Evolutionary conservation across 805 yeast genomes (phyloP).

Genomic region (Candida pseudofarinosa): DNA sequence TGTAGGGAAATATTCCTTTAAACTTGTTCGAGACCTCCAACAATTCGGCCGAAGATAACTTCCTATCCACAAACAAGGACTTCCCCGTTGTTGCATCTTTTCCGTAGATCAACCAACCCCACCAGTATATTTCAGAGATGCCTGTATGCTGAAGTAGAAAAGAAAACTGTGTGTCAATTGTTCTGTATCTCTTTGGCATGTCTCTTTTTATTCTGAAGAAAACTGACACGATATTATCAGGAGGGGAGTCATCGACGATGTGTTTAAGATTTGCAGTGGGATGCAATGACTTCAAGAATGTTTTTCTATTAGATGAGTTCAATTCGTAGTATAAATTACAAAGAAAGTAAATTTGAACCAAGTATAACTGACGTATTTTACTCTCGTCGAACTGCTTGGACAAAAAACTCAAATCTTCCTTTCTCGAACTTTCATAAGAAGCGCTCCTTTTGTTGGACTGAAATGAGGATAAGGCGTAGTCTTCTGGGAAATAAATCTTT

Average conservation of each 20-base stretch:
- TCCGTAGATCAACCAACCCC: constrained; percentile 38
- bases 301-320: constrained; percentile 17
- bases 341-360: constrained; percentile 29
- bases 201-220: constrained; percentile 25
- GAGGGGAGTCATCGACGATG: constrained; percentile 28
- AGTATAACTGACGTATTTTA: constrained; percentile 21
- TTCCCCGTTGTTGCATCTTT: constrained; percentile 29
- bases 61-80: constrained; percentile 22
- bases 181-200: constrained; percentile 16
- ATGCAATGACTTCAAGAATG: constrained; percentile 15
- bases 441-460: constrained; percentile 15
- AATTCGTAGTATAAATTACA: constrained; percentile 28
- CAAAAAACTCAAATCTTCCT: constrained; percentile 22
- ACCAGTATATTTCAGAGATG: constrained; percentile 32
- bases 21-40: constrained; percentile 13
- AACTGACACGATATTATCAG: constrained; percentile 18
- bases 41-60: constrained; percentile 19
- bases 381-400: constrained; percentile 22
- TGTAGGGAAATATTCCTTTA: constrained; percentile 21
- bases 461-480: constrained; percentile 31
- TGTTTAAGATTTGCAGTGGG: constrained; percentile 33
- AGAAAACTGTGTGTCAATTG: constrained; percentile 23
- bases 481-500: constrained; percentile 31
- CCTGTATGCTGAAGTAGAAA: constrained; percentile 24
- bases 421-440: constrained; percentile 12